phyloP scores from a whole-genome alignment of 306 rosid species.

The Dicorynia guianensis region DNA sequence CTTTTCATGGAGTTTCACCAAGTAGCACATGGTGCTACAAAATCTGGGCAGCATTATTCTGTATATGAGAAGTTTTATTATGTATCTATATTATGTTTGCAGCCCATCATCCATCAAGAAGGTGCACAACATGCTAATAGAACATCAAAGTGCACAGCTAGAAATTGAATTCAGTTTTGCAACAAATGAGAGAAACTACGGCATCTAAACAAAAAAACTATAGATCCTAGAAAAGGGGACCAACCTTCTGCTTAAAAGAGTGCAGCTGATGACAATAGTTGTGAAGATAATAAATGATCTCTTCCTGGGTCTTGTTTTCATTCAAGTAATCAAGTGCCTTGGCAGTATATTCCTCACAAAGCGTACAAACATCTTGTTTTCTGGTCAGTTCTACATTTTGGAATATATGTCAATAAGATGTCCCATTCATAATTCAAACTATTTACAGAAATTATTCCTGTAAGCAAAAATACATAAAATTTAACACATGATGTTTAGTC shows the following conservation, averaged over 20 bases:
- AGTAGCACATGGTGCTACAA: not conserved
- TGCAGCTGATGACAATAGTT: constrained; percentile 54
- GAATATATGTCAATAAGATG: constrained; percentile 30
- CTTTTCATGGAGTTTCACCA: not conserved
- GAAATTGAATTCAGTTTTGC: not conserved
- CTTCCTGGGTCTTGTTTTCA: constrained; percentile 72
- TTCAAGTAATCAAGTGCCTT: constrained; percentile 72
- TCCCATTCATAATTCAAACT: constrained; percentile 6
- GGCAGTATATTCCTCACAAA: constrained; percentile 75
- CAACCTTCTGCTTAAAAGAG: constrained; percentile 61
- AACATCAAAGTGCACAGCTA: constrained; percentile 1
- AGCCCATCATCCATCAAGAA: constrained; percentile 4
- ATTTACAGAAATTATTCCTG: constrained; percentile 1
- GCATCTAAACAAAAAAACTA: constrained; percentile 2
- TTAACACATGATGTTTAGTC: not conserved
- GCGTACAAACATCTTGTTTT: constrained; percentile 63
- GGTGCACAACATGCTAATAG: constrained; percentile 11
- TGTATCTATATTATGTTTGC: not conserved
- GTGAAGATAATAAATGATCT: constrained; percentile 66
- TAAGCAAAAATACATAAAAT: not conserved
- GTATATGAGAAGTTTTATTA: not conserved
- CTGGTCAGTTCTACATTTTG: constrained; percentile 47
- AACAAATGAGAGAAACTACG: not conserved
- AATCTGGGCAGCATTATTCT: constrained; percentile 13
- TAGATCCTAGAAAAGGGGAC: constrained; percentile 11